These are phyloP conservation scores for Centrapalus pauciflorus DNA, from an alignment of 129 eudicot genomes.

Conservation along the genomic window DNA sequence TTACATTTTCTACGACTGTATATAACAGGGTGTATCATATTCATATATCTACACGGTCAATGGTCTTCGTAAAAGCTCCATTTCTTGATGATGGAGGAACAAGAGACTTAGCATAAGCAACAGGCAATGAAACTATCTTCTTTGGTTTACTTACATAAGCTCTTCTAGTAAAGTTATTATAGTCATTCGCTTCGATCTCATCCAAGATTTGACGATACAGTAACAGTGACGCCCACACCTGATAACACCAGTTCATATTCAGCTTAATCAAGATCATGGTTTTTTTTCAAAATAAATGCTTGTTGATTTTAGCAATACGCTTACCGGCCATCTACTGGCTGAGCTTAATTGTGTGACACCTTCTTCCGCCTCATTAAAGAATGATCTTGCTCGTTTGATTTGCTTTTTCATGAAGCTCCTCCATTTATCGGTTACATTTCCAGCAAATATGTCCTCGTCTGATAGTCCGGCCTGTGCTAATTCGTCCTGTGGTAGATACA, in stretches of 20 bases:
- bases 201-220: slow-evolving; percentile 82
- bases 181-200: slow-evolving; percentile 95
- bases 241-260: slow-evolving; percentile 18
- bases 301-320: slow-evolving; percentile 10
- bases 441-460: slow-evolving; percentile 92
- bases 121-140: slow-evolving; percentile 73
- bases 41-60: slow-evolving; percentile 15
- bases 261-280: not conserved
- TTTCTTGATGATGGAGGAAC: slow-evolving; percentile 50
- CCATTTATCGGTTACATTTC: slow-evolving; percentile 97
- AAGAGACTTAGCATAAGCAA: slow-evolving; percentile 84
- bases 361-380: slow-evolving; percentile 88
- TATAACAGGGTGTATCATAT: slow-evolving; percentile 1
- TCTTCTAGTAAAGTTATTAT: slow-evolving; percentile 83
- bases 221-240: slow-evolving; percentile 97
- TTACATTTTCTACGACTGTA: slow-evolving; percentile 20
- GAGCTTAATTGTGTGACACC: slow-evolving; percentile 88
- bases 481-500: slow-evolving; percentile 95
- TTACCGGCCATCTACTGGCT: slow-evolving; percentile 99
- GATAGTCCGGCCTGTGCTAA: slow-evolving; percentile 90
- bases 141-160: slow-evolving; percentile 89
- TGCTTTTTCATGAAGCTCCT: slow-evolving; percentile 90
- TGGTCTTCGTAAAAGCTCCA: slow-evolving; percentile 26
- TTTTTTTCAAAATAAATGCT: not conserved
- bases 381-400: slow-evolving; percentile 83